Base-by-base conservation (phyloP, 139 green algal species). In the Nannochloris sp. region DNA sequence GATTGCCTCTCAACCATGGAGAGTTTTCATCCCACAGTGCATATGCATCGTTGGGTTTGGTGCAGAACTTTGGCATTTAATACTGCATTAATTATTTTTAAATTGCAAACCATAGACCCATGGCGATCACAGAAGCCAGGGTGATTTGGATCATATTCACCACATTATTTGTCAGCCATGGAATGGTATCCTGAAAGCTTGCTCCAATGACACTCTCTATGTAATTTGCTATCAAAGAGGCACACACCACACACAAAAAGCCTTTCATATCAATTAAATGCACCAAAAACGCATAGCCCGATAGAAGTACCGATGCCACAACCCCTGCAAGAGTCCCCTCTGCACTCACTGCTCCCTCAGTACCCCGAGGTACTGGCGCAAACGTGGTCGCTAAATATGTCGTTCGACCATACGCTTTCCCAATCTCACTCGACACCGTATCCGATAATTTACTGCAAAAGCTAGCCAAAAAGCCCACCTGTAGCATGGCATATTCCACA, bases 141-240 rank as follows among this genome's bases (percentile, higher is more conserved):
- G 51, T 79, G 64, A 97, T 97, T 71, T 98, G 94, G 2, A 97
- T 63, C 28, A 90, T 81, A 67, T 98, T 98, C 16, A 98, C 88
- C 1, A 95, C 30, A 67, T 98, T 93, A 62, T 98, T 98, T 31
- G 71, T 94, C 20, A 98, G 77, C 87, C 87, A 97, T 1, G 65
- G 61, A 25, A 87, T 61, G 2, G 64, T 67, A 11, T 83, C 91
- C 63, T 96, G 91, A 17, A 83, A 40, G 5, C 70, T 78, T 9
- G 93, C 93, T 2, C 93, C 93, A 17, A 98, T 70, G 45, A 83
- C 82, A 69, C 85, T 95, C 74, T 98, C 93, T 49, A 86, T 80
- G 0, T 83, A 59, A 68, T 98, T 98, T 40, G 93, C 92, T 2
- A 90, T 36, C 0, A 87, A 56, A 0, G 87, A 84, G 1, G 89